A percentile compares a stretch with the other conserved stretches of the same genome.
phyloP scores from a whole-genome alignment of 371 early-diverging fungal species.

The Mortierella sp. region DNA sequence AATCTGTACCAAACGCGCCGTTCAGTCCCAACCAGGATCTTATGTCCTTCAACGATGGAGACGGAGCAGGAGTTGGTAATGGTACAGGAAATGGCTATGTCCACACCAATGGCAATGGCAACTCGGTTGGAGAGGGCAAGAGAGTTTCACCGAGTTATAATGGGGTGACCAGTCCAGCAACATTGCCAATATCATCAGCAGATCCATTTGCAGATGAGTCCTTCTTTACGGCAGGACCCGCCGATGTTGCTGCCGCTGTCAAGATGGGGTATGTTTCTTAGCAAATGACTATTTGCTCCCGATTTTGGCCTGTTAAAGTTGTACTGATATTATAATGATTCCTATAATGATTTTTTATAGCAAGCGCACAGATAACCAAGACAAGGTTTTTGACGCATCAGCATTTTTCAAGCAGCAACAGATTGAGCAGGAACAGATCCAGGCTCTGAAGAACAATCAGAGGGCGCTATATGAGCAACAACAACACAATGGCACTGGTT shows the following conservation, averaged over 20 bases:
- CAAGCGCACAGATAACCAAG: constrained; percentile 49
- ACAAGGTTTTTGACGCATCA: constrained; percentile 55
- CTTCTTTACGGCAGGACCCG: constrained; percentile 31
- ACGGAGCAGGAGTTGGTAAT: constrained; percentile 29
- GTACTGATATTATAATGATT: not conserved
- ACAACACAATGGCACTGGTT: constrained; percentile 16
- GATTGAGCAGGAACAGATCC: constrained; percentile 45
- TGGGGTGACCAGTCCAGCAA: not conserved
- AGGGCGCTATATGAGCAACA: constrained; percentile 31
- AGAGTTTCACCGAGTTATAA: too few relatives aligned
- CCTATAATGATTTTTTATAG: constrained; percentile 10
- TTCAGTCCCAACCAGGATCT: constrained; percentile 21
- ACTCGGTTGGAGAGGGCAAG: constrained; percentile 20
- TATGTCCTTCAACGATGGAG: constrained; percentile 28
- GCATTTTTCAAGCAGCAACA: constrained; percentile 48
- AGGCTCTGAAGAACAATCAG: constrained; percentile 42
- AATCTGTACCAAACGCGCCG: constrained; percentile 3
- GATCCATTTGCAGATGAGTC: constrained; percentile 50
- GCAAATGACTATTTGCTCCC: not conserved
- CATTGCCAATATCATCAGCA: not conserved
- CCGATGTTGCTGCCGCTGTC: constrained; percentile 44
- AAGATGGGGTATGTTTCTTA: constrained; percentile 42
- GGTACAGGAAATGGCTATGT: constrained; percentile 13
- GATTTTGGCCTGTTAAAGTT: not conserved
- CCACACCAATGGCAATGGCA: constrained; percentile 24